Base-by-base conservation (phyloP, 2,329 filamentous ascomycete genomes). In the Alternaria consortialis region DNA sequence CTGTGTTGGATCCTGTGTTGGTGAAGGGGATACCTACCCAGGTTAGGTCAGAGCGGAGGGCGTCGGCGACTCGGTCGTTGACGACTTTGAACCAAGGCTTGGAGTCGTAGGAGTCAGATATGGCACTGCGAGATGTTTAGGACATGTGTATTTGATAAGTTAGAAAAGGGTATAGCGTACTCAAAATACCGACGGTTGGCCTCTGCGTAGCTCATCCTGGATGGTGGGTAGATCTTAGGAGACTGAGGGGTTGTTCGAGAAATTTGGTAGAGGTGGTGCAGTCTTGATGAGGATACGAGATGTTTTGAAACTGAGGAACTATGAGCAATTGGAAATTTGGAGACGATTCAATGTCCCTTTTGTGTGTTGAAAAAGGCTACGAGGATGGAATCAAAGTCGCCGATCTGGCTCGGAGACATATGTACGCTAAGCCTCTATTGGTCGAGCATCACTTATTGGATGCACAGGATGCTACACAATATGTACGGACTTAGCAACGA, bases 11-110 rank as follows among this genome's bases (percentile, higher is more conserved):
- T 2, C 20, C 66, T 1, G 55, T 61, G 29, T 75, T 82, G 44
- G 78, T 76, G 80, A 87, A 88, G 55, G 85, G 82, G 25, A 87
- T 84, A 42, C 87, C 88, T 58, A 92, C 85, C 81, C 90, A 91
- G 53, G 84, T 81, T 6, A 85, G 81, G 32, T 84, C 83, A 4
- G 76, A 76, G 62, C 82, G 81, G 13, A 91, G 81, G 66, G 86
- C 82, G 7, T 82, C 75, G 23, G 85, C 82, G n/a, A 92, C 79
- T 67, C 83, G 81, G 36, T 80, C 76, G 47, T 87, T 81, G 12
- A 84, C 82, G 68, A 85, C 84, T 52, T 82, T 81, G 66, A 87
- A 87, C 76, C 76, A 79, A 1, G 74, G 76, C 59, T 84, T 85
- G 39, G 77, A 71, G 68, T 91, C 88, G 70, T 90, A 90, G 2